These are phyloP conservation scores for Buddleja alternifolia DNA, from an alignment of 257 asterid species.

Conservation along the genomic window DNA sequence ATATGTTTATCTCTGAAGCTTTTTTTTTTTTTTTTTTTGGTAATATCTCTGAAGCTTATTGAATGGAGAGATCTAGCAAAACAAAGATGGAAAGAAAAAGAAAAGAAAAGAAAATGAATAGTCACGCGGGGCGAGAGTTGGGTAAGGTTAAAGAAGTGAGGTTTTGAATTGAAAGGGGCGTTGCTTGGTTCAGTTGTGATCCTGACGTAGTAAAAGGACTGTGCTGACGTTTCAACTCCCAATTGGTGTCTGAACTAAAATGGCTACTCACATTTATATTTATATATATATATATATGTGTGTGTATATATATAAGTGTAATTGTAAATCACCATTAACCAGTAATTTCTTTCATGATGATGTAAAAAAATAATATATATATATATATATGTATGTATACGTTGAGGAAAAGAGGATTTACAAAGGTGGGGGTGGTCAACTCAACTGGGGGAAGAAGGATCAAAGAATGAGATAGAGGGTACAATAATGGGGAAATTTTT, in stretches of 20 bases:
- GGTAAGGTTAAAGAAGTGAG: constrained; percentile 8
- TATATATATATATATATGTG: too few relatives aligned
- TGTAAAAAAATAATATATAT: too few relatives aligned
- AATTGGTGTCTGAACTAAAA: constrained; percentile 9
- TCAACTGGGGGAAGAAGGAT: too few relatives aligned
- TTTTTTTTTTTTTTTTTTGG: too few relatives aligned
- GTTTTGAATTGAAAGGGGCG: too few relatives aligned
- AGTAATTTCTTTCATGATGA: not conserved
- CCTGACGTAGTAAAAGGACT: not conserved
- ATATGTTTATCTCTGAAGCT: too few relatives aligned
- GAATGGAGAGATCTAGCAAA: not conserved
- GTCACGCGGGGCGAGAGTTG: constrained; percentile 20
- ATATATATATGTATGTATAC: too few relatives aligned
- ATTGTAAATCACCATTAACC: not conserved
- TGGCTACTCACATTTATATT: constrained; percentile 25
- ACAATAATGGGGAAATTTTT: constrained; percentile 35
- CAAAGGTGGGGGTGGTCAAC: too few relatives aligned
- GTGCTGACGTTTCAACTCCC: too few relatives aligned
- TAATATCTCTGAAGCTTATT: too few relatives aligned
- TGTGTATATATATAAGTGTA: too few relatives aligned
- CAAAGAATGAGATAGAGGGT: not conserved
- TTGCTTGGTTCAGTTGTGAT: constrained; percentile 23
- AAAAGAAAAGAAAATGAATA: constrained; percentile 29
- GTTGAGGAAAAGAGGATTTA: too few relatives aligned
- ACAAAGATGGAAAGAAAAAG: constrained; percentile 22